phyloP scores from a whole-genome alignment of 2,329 filamentous ascomycete species.

The Falciphora oryzae region DNA sequence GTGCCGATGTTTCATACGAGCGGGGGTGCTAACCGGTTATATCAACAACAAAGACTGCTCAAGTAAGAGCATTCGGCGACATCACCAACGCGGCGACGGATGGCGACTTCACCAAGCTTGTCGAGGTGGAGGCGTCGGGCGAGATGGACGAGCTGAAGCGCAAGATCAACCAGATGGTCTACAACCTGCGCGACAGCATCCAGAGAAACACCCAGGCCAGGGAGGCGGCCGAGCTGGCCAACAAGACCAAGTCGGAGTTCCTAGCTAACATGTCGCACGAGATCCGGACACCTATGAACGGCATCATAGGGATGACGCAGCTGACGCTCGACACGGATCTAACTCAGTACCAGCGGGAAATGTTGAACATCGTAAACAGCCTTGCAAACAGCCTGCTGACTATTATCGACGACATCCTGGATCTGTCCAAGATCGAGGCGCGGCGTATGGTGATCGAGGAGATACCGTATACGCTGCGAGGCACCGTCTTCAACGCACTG shows the following conservation, averaged over 20 bases:
- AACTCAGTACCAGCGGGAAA: slow-evolving; percentile 92
- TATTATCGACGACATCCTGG: slow-evolving; percentile 83
- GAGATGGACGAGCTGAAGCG: slow-evolving; percentile 99
- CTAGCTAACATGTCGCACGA: slow-evolving; percentile 99
- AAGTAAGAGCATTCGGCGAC: slow-evolving; percentile 95
- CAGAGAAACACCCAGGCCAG: slow-evolving; percentile 93
- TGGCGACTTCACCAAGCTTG: slow-evolving; percentile 93
- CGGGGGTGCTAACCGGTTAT: slow-evolving; percentile 19
- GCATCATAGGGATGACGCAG: slow-evolving; percentile 94
- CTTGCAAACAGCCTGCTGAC: slow-evolving; percentile 92
- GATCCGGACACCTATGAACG: slow-evolving; percentile 95
- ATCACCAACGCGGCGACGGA: slow-evolving; percentile 98
- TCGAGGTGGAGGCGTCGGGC: slow-evolving; percentile 93
- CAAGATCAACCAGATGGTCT: slow-evolving; percentile 99
- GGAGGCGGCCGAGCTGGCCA: slow-evolving; percentile 92
- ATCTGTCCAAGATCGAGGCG: slow-evolving; percentile 80
- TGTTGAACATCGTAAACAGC: slow-evolving; percentile 97
- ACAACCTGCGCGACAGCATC: slow-evolving; percentile 90
- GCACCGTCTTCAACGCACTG: slow-evolving; percentile 93
- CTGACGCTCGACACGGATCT: slow-evolving; percentile 91
- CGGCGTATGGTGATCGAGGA: slow-evolving; percentile 98
- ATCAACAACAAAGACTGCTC: slow-evolving; percentile 63
- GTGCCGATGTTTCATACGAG: background rate
- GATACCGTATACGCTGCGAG: slow-evolving; percentile 89
- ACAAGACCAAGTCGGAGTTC: slow-evolving; percentile 98